These are phyloP conservation scores for Aquanectria penicillioides DNA, from an alignment of 2,329 filamentous ascomycete species.

Conservation along the genomic window DNA sequence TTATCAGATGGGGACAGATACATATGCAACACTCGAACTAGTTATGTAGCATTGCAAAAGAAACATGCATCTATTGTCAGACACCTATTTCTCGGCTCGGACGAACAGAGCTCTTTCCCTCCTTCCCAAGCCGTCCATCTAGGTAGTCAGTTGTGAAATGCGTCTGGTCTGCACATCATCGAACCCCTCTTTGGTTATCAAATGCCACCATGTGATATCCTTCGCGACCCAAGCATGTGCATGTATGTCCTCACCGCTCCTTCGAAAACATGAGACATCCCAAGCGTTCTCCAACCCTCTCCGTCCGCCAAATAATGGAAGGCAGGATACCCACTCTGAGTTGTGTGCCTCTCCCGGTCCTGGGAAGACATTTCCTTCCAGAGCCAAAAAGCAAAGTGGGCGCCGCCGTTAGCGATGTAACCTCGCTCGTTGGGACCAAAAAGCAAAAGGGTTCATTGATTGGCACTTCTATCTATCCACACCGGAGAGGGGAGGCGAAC, in stretches of 20 bases:
- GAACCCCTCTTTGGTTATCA: slow-evolving; percentile 4
- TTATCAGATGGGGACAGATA: neutral
- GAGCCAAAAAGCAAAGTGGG: neutral
- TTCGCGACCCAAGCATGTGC: neutral
- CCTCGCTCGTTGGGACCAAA: neutral
- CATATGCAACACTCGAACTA: neutral
- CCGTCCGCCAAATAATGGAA: neutral
- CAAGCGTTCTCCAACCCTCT: neutral
- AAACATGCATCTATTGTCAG: neutral
- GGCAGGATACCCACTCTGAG: neutral
- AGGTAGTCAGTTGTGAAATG: too few species aligned
- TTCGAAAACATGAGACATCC: slow-evolving; percentile 12
- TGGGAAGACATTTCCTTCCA: neutral
- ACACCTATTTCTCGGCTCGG: slow-evolving; percentile 1
- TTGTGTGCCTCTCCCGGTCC: neutral
- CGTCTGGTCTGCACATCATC: neutral
- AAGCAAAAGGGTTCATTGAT: too few species aligned
- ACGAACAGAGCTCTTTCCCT: neutral
- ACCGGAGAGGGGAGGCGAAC: too few species aligned
- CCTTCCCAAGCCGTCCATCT: neutral
- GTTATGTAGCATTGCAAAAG: neutral
- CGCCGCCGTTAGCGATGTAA: slow-evolving; percentile 2
- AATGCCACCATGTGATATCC: slow-evolving; percentile 1
- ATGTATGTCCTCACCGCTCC: slow-evolving; percentile 18
- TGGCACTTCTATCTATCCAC: too few species aligned